phyloP scores from a whole-genome alignment of 2,329 filamentous ascomycete genomes.

The Epichloe scottii region DNA sequence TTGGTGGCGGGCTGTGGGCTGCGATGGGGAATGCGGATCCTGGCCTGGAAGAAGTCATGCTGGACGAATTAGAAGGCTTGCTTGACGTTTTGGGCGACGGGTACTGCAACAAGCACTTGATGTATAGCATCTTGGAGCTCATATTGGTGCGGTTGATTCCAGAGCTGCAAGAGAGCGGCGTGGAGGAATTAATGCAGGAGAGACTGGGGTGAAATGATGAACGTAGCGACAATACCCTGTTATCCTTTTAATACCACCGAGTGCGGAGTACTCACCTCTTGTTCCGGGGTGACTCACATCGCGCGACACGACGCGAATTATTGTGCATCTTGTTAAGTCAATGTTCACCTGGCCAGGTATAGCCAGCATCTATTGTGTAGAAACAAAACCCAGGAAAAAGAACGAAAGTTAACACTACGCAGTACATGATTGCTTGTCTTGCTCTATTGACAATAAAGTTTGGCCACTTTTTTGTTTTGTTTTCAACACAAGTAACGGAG shows the following conservation, averaged over 20 bases:
- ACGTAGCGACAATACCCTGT: neutral
- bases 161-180: slow-evolving; percentile 62
- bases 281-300: no score
- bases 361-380: no score
- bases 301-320: no score
- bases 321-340: no score
- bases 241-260: neutral
- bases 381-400: no score
- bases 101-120: slow-evolving; percentile 86
- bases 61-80: slow-evolving; percentile 49
- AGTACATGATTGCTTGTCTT: neutral
- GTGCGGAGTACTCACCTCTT: neutral
- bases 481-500: neutral
- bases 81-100: slow-evolving; percentile 66
- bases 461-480: neutral
- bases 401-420: no score
- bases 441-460: no score
- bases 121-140: slow-evolving; percentile 73
- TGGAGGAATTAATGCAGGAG: slow-evolving; percentile 62
- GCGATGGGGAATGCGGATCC: slow-evolving; percentile 12
- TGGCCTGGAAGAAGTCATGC: slow-evolving; percentile 27
- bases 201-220: slow-evolving; percentile 33
- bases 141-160: slow-evolving; percentile 73
- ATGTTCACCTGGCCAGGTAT: no score
- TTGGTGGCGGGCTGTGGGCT: slow-evolving; percentile 26